phyloP scores from a whole-genome alignment of 1,284 basidiomycete genomes.

The Psilocybe mexicana region DNA sequence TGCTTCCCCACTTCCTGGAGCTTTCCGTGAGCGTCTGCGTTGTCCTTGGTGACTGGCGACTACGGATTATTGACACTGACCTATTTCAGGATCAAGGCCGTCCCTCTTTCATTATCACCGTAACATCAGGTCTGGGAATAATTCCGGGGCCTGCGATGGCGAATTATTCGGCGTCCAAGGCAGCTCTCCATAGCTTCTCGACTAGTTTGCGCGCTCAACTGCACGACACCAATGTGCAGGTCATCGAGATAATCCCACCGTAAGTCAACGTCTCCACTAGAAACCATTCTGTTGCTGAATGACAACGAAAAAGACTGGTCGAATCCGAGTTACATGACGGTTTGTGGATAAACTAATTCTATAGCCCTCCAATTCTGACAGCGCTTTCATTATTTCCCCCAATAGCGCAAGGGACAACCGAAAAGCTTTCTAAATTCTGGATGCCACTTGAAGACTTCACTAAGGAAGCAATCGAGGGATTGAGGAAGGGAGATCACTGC shows the following conservation, averaged over 20 bases:
- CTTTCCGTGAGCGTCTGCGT: constrained; percentile 37
- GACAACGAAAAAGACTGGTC: constrained; percentile 42
- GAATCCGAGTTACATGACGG: constrained; percentile 69
- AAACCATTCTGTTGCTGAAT: neutral
- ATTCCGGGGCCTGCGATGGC: constrained; percentile 42
- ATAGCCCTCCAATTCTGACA: neutral
- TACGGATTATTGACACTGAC: neutral
- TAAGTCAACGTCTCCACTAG: constrained; percentile 33
- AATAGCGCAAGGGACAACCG: constrained; percentile 53
- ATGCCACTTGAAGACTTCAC: constrained; percentile 60
- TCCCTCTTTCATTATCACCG: constrained; percentile 50
- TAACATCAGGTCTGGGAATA: constrained; percentile 55
- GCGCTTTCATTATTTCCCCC: neutral
- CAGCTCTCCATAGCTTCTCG: constrained; percentile 59
- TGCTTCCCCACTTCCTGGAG: constrained; percentile 59
- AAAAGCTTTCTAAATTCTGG: constrained; percentile 52
- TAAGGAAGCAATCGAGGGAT: constrained; percentile 44
- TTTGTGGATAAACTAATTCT: constrained; percentile 27
- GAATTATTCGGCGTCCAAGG: constrained; percentile 63
- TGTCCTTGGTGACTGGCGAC: neutral
- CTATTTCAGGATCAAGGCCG: constrained; percentile 35
- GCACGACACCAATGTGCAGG: constrained; percentile 49
- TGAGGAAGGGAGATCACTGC: constrained; percentile 43
- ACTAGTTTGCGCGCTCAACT: constrained; percentile 51
- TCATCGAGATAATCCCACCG: constrained; percentile 65